These are phyloP conservation scores for Dentipellis sp. DNA, from an alignment of 768 basidiomycete species.

Conservation along the genomic window DNA sequence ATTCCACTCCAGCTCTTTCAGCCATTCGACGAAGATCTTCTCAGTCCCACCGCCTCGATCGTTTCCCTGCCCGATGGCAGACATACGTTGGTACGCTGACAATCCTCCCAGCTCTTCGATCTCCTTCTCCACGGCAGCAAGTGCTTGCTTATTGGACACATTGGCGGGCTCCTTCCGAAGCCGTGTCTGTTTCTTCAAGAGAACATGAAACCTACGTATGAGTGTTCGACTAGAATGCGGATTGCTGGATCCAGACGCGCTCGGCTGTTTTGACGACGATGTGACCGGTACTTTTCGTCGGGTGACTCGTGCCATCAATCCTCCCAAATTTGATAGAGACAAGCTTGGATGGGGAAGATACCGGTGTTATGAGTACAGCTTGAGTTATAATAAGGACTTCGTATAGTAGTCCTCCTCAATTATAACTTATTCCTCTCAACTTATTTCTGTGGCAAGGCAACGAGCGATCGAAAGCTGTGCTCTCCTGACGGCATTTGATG, in stretches of 20 bases:
- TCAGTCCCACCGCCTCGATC: constrained; percentile 89
- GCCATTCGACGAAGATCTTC: constrained; percentile 67
- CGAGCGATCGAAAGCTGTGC: no score
- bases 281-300: neutral
- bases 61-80: constrained; percentile 65
- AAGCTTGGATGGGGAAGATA: no score
- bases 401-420: no score
- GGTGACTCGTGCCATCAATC: neutral
- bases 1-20: constrained; percentile 39
- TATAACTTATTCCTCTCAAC: no score
- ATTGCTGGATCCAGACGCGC: constrained; percentile 34
- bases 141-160: constrained; percentile 18
- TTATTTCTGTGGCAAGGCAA: no score
- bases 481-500: no score
- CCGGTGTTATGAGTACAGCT: no score
- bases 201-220: constrained; percentile 74
- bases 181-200: constrained; percentile 60
- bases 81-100: constrained; percentile 76
- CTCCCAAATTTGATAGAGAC: no score
- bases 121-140: constrained; percentile 48
- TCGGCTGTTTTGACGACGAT: neutral
- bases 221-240: constrained; percentile 56
- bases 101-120: constrained; percentile 71
- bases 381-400: no score
- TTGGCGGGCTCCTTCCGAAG: constrained; percentile 28